Evolutionary conservation across 352 stramenopile species (phyloP), one percentile per base, ranked within the genome.

Genomic region (Globisporangium canariense): DNA sequence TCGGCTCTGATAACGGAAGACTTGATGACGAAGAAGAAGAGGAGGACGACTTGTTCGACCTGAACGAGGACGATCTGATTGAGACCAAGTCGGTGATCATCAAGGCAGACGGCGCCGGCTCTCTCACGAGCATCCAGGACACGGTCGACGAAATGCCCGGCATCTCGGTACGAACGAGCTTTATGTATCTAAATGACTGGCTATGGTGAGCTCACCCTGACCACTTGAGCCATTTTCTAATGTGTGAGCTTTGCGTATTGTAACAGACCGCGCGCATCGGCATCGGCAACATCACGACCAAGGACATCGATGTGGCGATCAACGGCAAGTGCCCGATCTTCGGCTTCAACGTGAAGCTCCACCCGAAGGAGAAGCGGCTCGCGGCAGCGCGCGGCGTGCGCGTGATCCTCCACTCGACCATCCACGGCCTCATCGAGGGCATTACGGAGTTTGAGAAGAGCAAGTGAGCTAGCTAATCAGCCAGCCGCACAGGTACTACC

Each of bases 281-380:
- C 25, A 91, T 94, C 59, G 86, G 86, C 47, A 78, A 90, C 60
- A 87, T 94, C 59, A 86, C 86, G 4, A 73, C 71, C 1, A 83
- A 83, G 61, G 86, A 94, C 62, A 90, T 94, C 40, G 86, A 94
- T 51, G 81, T 90, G 13, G 83, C 83, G 20, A 89, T 90, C 67
- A 88, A 89, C 65, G 71, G 78, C 66, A 78, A 90, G 57, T 94
- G 86, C 41, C 86, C 84, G 47, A 94, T 94, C 66, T 93, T 91
- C 34, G 86, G 82, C 36, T 94, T 94, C 61, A 92, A 92, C 53
- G 81, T 94, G 10, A 88, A 88, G 51, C 61, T 93, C 22, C 79
- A 71, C 32, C 71, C 74, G 8, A 82, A 84, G 20, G 84, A 93
- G 70, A 68, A 76, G 40, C 78, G 77, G 41, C 66, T 92, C 13